Percentiles rank a stretch among this genome's conserved stretches.
phyloP scores from a whole-genome alignment of 768 basidiomycete species.

The Chalciporus piperatus region DNA sequence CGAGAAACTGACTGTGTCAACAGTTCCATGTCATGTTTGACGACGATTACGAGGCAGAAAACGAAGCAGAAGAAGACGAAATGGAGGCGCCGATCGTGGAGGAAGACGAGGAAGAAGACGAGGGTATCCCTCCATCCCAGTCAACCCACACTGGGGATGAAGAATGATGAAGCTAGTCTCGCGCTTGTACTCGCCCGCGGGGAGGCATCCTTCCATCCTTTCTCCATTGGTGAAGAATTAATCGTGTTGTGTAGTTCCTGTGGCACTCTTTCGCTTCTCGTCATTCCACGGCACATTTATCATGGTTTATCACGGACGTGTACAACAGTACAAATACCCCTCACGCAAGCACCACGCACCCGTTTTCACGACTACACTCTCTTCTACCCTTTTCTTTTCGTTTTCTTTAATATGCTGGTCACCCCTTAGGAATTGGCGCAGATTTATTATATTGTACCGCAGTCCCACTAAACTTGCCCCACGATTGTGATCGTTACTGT shows the following conservation, averaged over 20 bases:
- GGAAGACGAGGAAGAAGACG: constrained; percentile 60
- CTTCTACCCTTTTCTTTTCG: neutral
- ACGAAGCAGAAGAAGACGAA: constrained; percentile 62
- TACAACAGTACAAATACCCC: constrained; percentile 15
- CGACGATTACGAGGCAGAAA: constrained; percentile 54
- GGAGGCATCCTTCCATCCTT: constrained; percentile 10
- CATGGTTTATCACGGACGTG: constrained; percentile 26
- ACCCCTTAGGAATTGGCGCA: constrained; percentile 21
- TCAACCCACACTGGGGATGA: constrained; percentile 22
- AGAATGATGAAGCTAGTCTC: constrained; percentile 13
- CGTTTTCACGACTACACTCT: constrained; percentile 2
- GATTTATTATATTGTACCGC: constrained; percentile 28
- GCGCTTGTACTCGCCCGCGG: constrained; percentile 8
- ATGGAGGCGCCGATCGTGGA: constrained; percentile 65
- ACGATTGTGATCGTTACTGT: too few relatives aligned
- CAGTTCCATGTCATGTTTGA: constrained; percentile 74
- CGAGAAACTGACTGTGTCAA: constrained; percentile 4
- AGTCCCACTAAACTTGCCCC: constrained; percentile 10
- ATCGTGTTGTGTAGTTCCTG: too few relatives aligned
- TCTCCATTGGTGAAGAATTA: constrained; percentile 13
- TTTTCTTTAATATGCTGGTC: constrained; percentile 11
- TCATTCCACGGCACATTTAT: constrained; percentile 26
- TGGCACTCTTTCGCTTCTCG: neutral
- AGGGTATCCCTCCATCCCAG: constrained; percentile 31
- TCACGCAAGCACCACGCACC: constrained; percentile 1